Percentiles rank a stretch among this genome's conserved stretches.
Evolutionary conservation across 75 land plant species (phyloP).

Genomic region (Cryptomeria japonica): DNA sequence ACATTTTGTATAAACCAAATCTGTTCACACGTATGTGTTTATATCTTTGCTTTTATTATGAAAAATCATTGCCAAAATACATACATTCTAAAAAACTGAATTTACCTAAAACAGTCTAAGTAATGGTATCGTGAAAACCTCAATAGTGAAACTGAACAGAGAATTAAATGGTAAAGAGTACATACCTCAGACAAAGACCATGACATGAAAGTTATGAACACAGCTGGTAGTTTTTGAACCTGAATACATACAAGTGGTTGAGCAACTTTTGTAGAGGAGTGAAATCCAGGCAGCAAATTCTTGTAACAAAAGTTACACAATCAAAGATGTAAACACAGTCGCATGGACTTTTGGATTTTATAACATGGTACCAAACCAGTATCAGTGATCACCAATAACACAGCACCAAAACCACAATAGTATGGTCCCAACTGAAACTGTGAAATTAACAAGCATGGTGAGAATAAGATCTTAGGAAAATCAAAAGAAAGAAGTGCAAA

Average conservation of each 20-base stretch:
- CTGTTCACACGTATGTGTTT: background rate
- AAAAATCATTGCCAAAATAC: background rate
- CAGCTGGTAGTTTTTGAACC: slow-evolving; percentile 67
- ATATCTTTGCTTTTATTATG: background rate
- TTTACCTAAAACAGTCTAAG: background rate
- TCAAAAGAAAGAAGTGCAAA: background rate
- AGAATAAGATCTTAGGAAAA: background rate
- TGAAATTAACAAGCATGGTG: background rate
- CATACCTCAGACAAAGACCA: slow-evolving; percentile 83
- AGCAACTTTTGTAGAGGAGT: background rate
- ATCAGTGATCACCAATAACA: background rate
- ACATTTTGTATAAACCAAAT: background rate
- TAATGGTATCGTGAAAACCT: background rate
- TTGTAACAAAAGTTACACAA: background rate
- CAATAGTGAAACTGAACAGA: background rate
- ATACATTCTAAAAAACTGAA: background rate
- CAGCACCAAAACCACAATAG: background rate
- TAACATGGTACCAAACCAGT: background rate
- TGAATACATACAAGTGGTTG: slow-evolving; percentile 17
- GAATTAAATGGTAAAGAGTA: background rate
- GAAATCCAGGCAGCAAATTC: background rate
- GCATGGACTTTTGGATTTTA: background rate
- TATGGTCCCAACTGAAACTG: background rate
- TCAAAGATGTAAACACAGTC: background rate
- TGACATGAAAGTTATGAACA: slow-evolving; percentile 74